Evolutionary conservation across 1,139 yeast genomes (phyloP).

Genomic region (Taphrina flavorubra): DNA sequence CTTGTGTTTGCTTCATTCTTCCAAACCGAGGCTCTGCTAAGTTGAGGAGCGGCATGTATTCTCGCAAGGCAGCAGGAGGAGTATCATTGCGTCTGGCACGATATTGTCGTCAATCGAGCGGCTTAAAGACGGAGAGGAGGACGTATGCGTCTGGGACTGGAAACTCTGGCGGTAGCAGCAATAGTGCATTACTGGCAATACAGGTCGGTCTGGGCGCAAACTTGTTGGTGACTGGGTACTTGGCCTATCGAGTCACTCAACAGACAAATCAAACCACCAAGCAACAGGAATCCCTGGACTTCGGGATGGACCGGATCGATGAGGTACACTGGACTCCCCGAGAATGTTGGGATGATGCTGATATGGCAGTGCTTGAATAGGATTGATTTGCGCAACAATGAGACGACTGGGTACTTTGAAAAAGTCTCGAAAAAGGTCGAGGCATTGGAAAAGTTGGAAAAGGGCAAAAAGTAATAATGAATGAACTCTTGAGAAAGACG

Average conservation of each 20-base stretch:
- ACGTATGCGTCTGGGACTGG: too few species aligned
- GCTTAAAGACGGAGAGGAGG: too few species aligned
- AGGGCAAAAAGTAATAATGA: constrained; percentile 7
- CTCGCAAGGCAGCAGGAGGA: too few species aligned
- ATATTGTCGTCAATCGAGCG: too few species aligned
- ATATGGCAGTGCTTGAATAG: constrained; percentile 24
- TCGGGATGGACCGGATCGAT: constrained; percentile 34
- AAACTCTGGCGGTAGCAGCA: too few species aligned
- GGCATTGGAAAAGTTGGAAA: constrained; percentile 19
- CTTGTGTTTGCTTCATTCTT: too few species aligned
- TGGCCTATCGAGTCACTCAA: constrained; percentile 9
- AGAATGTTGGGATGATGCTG: background rate
- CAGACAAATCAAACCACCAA: background rate
- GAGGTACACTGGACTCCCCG: constrained; percentile 1
- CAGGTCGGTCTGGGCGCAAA: constrained; percentile 14
- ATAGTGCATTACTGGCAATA: background rate
- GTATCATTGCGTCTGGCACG: too few species aligned
- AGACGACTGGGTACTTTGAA: constrained; percentile 35
- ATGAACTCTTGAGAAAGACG: too few species aligned
- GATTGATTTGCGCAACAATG: constrained; percentile 35
- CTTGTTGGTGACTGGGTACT: constrained; percentile 5
- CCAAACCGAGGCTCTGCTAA: too few species aligned
- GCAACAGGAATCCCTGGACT: constrained; percentile 5
- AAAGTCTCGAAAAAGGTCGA: constrained; percentile 31
- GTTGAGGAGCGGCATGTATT: too few species aligned